Percentiles rank a stretch among this genome's conserved stretches.
Conservation (phyloP, 2,329 filamentous ascomycete genomes). For the Colletotrichum abscissum region DNA sequence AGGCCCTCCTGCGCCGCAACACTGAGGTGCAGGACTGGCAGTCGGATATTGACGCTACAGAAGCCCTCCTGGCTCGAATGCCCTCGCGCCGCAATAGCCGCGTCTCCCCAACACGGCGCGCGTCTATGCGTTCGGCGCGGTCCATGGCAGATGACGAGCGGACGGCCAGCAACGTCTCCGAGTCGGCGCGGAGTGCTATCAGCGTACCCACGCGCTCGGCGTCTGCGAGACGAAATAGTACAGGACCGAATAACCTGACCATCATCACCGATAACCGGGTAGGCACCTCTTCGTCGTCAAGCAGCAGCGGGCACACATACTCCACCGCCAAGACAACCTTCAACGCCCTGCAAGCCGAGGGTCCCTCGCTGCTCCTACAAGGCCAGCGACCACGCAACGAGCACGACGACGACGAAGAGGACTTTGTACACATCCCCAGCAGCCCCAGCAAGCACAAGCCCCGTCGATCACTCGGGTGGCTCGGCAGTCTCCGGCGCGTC, state of each 20-base stretch:
- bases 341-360: constrained; percentile 63
- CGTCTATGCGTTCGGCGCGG: constrained; percentile 48
- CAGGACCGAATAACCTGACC: constrained; percentile 28
- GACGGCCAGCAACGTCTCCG: constrained; percentile 68
- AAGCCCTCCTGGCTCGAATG: constrained; percentile 61
- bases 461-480: constrained; percentile 64
- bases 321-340: constrained; percentile 67
- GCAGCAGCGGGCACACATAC: constrained; percentile 56
- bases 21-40: constrained; percentile 70
- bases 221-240: constrained; percentile 37
- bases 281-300: constrained; percentile 47
- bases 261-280: constrained; percentile 36
- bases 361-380: constrained; percentile 58
- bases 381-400: constrained; percentile 15
- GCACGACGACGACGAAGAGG: constrained; percentile 46
- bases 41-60: constrained; percentile 64
- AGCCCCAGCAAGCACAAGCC: constrained; percentile 69
- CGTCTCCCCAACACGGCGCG: constrained; percentile 51
- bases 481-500: constrained; percentile 75
- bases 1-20: constrained; percentile 51
- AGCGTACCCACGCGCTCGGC: constrained; percentile 47
- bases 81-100: constrained; percentile 47
- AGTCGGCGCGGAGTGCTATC: constrained; percentile 60
- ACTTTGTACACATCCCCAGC: constrained; percentile 51
- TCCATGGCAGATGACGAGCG: constrained; percentile 57